These are phyloP conservation scores for Wickerhamomyces xylosicus DNA, from an alignment of 805 yeast genomes.

Conservation along the genomic window DNA sequence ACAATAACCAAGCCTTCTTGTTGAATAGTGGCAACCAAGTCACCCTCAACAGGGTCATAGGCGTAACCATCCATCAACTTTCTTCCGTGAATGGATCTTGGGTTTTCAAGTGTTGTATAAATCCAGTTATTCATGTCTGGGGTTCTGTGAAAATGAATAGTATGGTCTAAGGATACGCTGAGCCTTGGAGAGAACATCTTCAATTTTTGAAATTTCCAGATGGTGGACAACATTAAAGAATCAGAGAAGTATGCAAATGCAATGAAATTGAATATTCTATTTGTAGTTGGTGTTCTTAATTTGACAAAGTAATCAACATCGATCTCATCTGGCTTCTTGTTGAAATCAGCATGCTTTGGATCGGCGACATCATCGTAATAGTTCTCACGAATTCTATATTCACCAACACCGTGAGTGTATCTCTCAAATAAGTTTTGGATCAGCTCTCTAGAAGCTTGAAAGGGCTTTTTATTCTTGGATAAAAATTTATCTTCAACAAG, in stretches of 20 bases:
- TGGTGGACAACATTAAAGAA: conserved; percentile 39
- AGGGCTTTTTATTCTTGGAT: not conserved
- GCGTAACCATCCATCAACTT: conserved; percentile 50
- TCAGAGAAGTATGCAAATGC: conserved; percentile 54
- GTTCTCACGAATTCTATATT: conserved; percentile 25
- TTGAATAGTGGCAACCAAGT: conserved; percentile 45
- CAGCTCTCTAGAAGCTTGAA: not conserved
- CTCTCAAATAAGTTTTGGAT: conserved; percentile 21
- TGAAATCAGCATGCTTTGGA: conserved; percentile 9
- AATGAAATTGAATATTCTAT: conserved; percentile 31
- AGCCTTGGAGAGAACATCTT: conserved; percentile 36
- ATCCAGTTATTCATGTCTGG: conserved; percentile 42
- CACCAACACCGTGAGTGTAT: conserved; percentile 21
- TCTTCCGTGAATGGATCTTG: conserved; percentile 41
- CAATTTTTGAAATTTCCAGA: conserved; percentile 40
- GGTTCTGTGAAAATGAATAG: conserved; percentile 51
- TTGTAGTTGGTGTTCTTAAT: conserved; percentile 1
- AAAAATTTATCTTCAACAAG: not conserved
- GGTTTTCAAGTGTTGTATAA: conserved; percentile 35
- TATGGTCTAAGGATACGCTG: conserved; percentile 56
- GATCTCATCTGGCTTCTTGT: conserved; percentile 12
- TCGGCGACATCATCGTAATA: conserved; percentile 18
- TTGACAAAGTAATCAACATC: conserved; percentile 9
- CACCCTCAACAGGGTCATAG: conserved; percentile 25
- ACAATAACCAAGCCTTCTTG: conserved; percentile 53